These are phyloP conservation scores for Epichloe glyceriae DNA, from an alignment of 2,329 filamentous ascomycete species.

Conservation along the genomic window DNA sequence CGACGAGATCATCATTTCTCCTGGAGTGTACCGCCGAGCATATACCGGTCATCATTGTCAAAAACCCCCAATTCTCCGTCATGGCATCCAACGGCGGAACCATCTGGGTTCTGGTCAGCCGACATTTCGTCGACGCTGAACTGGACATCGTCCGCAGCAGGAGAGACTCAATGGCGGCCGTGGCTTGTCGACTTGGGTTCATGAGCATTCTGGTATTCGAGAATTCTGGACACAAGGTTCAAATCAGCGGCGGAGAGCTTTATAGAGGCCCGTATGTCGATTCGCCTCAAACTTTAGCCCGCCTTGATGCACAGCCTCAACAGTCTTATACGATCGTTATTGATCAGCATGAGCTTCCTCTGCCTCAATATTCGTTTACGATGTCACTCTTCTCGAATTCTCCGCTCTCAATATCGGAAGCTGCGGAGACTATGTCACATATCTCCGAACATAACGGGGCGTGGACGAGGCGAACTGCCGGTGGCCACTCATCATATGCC, in stretches of 20 bases:
- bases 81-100: conserved; percentile 43
- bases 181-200: conserved; percentile 54
- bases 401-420: conserved; percentile 47
- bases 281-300: conserved; percentile 79
- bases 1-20: conserved; percentile 83
- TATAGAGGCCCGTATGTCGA: conserved; percentile 81
- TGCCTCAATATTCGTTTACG: conserved; percentile 69
- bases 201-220: conserved; percentile 79
- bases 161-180: conserved; percentile 27
- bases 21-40: conserved; percentile 52
- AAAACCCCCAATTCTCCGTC: conserved; percentile 64
- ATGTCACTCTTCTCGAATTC: conserved; percentile 66
- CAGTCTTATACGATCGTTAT: conserved; percentile 49
- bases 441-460: conserved; percentile 45
- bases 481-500: conserved; percentile 66
- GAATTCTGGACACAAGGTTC: conserved; percentile 55
- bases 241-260: conserved; percentile 57
- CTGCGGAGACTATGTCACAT: conserved; percentile 44
- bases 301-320: conserved; percentile 35
- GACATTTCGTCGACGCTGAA: conserved; percentile 67
- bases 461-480: conserved; percentile 72
- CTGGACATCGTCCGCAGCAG: conserved; percentile 39
- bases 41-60: conserved; percentile 40
- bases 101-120: conserved; percentile 75
- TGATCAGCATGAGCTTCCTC: conserved; percentile 65